Evolutionary conservation across 305 asterid species (phyloP).

Genomic region (Fraxinus angustifolia): DNA sequence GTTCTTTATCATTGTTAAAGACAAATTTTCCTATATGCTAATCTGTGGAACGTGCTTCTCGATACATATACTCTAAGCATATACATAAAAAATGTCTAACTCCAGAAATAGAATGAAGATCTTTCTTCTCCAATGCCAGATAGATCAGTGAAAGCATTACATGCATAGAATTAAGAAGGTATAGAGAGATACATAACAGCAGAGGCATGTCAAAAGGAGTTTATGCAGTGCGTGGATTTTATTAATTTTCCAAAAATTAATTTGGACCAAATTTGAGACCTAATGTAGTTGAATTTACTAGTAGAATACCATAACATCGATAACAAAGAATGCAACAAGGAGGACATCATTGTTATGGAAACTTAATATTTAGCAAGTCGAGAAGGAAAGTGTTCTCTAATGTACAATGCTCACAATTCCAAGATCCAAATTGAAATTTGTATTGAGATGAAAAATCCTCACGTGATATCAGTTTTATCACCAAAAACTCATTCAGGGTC

Average conservation of each 20-base stretch:
- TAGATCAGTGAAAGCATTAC: not conserved
- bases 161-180: not conserved
- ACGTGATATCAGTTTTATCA: not conserved
- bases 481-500: not conserved
- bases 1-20: not conserved
- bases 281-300: not conserved
- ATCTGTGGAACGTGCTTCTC: not conserved
- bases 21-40: too few relatives aligned
- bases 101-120: not conserved
- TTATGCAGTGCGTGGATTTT: not conserved
- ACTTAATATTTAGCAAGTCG: not conserved
- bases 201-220: not conserved
- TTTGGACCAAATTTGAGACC: not conserved
- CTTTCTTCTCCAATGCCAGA: not conserved
- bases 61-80: not conserved
- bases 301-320: not conserved
- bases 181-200: not conserved
- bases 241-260: not conserved
- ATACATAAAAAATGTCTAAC: not conserved
- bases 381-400: not conserved
- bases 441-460: not conserved
- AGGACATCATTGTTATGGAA: not conserved
- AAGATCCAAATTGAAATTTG: not conserved
- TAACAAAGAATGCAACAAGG: not conserved
- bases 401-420: not conserved